Conservation (phyloP, 257 asterid genomes). For the Solanum ahanhuiri region DNA sequence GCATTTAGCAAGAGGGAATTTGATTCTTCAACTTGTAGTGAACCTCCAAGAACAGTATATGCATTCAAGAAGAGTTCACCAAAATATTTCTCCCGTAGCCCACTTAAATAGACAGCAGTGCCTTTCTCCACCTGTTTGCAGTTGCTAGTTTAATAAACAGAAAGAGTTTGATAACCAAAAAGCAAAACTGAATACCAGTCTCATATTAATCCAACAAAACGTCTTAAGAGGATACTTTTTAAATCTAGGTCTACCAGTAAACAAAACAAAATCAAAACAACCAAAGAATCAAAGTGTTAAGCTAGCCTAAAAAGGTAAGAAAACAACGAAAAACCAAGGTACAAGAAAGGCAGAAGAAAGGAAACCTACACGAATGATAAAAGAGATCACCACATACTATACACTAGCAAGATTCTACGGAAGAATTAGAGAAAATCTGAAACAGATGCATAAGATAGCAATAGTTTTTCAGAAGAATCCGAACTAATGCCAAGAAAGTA, state of each 20-base stretch:
- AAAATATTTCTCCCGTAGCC: slow-evolving; percentile 83
- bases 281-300: neutral
- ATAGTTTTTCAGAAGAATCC: neutral
- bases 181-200: neutral
- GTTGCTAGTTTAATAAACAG: slow-evolving; percentile 11
- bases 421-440: neutral
- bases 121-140: slow-evolving; percentile 89
- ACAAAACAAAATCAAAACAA: neutral
- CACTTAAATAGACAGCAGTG: slow-evolving; percentile 70
- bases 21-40: slow-evolving; percentile 24
- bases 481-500: neutral
- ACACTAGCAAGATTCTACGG: neutral
- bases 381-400: neutral
- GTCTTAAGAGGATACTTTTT: neutral
- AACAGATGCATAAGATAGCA: neutral
- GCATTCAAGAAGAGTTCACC: slow-evolving; percentile 91
- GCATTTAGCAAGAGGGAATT: slow-evolving; percentile 27
- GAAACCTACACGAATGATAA: neutral
- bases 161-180: slow-evolving; percentile 9
- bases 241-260: neutral
- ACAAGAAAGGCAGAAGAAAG: neutral
- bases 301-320: neutral
- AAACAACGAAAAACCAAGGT: neutral
- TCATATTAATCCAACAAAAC: neutral
- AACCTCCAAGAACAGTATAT: slow-evolving; percentile 49